Evolutionary conservation across 2,329 filamentous ascomycete genomes (phyloP).

Genomic region (Penicillium carneum): DNA sequence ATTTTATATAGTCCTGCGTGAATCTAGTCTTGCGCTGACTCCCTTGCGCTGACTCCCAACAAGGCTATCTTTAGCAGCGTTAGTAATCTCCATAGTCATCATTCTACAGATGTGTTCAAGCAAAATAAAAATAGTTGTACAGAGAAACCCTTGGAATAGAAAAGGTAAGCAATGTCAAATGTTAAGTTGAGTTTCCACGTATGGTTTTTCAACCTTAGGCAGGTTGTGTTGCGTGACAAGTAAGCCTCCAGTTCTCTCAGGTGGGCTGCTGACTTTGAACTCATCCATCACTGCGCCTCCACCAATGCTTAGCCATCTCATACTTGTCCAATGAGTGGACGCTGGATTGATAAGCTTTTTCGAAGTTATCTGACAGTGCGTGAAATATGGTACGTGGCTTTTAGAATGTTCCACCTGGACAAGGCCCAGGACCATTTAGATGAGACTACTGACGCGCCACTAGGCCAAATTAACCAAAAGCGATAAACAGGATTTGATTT

Average conservation of each 20-base stretch:
- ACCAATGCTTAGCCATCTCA: slow-evolving; percentile 21
- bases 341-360: slow-evolving; percentile 9
- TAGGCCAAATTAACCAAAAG: slow-evolving; percentile 64
- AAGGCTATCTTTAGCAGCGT: not conserved
- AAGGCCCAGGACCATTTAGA: not conserved
- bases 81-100: not conserved
- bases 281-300: slow-evolving; percentile 15
- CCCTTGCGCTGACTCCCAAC: not conserved
- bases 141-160: not conserved
- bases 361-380: not conserved
- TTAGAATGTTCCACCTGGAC: not conserved
- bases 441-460: slow-evolving; percentile 36
- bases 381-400: slow-evolving; percentile 30
- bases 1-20: not conserved
- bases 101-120: too few relatives aligned
- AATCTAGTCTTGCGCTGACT: not conserved
- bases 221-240: not conserved
- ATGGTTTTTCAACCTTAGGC: too few relatives aligned
- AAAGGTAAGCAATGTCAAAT: not conserved
- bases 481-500: slow-evolving; percentile 65
- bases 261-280: slow-evolving; percentile 4
- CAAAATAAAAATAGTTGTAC: not conserved
- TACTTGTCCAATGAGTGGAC: slow-evolving; percentile 11
- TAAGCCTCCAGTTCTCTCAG: not conserved
- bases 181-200: not conserved